A percentile compares a stretch with the other conserved stretches of the same genome.
phyloP scores from a whole-genome alignment of 179 eudicot species.

The Amaranthus tricolor region DNA sequence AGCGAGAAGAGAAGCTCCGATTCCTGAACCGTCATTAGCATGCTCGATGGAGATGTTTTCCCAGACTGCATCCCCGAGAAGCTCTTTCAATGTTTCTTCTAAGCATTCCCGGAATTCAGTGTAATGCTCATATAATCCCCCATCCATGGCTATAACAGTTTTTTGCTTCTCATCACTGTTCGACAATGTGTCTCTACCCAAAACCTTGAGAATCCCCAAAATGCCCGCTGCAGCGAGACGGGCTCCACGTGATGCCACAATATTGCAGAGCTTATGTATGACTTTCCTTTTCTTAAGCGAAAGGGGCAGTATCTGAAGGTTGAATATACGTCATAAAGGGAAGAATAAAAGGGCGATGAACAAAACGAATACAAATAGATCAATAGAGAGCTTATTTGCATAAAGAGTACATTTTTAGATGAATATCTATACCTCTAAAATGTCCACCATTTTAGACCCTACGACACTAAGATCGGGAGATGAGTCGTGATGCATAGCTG shows the following conservation, averaged over 20 bases:
- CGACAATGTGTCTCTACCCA: constrained; percentile 48
- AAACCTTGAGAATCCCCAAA: constrained; percentile 71
- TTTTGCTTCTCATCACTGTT: constrained; percentile 37
- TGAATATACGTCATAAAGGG: background rate
- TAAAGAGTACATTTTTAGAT: background rate
- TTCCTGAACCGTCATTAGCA: constrained; percentile 47
- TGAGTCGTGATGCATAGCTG: constrained; percentile 73
- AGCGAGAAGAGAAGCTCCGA: constrained; percentile 47
- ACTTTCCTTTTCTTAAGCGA: constrained; percentile 65
- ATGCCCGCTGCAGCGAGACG: constrained; percentile 88
- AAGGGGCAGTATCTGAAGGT: constrained; percentile 42
- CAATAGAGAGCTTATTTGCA: background rate
- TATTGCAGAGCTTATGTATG: constrained; percentile 57
- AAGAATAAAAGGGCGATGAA: background rate
- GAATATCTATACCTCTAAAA: constrained; percentile 47
- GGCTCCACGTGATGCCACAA: constrained; percentile 70
- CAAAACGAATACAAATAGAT: constrained; percentile 23
- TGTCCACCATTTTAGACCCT: constrained; percentile 43
- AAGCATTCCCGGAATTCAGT: constrained; percentile 37
- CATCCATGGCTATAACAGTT: constrained; percentile 77
- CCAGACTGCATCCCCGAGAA: constrained; percentile 33
- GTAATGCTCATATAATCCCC: constrained; percentile 64
- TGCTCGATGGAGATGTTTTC: constrained; percentile 32
- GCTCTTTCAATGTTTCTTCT: constrained; percentile 36
- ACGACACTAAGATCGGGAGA: constrained; percentile 55